Evolutionary conservation across 2,329 filamentous ascomycete species (phyloP).

Genomic region (Intubia oerlemansii): DNA sequence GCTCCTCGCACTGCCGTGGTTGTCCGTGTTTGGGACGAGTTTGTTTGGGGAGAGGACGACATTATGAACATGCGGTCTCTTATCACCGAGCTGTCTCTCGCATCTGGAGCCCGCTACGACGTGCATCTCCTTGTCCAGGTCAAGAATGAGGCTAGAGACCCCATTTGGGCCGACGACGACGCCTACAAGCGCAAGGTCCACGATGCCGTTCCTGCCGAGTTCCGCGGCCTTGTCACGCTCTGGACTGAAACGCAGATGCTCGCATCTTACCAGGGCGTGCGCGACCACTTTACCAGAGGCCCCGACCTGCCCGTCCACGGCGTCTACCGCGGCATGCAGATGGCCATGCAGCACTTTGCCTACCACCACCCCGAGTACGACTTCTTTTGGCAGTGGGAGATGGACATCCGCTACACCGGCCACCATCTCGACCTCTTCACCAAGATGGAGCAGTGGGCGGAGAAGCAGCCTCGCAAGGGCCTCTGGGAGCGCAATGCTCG

Average conservation of each 20-base stretch:
- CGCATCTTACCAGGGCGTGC: slow-evolving; percentile 69
- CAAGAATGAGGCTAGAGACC: slow-evolving; percentile 50
- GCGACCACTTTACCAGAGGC: slow-evolving; percentile 48
- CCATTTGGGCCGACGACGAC: slow-evolving; percentile 57
- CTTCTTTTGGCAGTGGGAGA: slow-evolving; percentile 89
- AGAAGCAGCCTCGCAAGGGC: slow-evolving; percentile 53
- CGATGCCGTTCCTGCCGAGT: slow-evolving; percentile 58
- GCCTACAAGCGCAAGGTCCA: slow-evolving; percentile 45
- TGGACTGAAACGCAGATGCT: slow-evolving; percentile 94
- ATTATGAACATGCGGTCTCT: slow-evolving; percentile 65
- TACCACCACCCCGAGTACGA: slow-evolving; percentile 77
- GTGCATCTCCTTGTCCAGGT: slow-evolving; percentile 73
- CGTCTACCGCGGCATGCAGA: slow-evolving; percentile 78
- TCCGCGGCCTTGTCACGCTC: slow-evolving; percentile 68
- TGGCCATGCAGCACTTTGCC: slow-evolving; percentile 90
- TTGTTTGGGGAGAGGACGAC: slow-evolving; percentile 58
- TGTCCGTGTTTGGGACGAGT: slow-evolving; percentile 65
- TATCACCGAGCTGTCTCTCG: slow-evolving; percentile 61
- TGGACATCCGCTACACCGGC: slow-evolving; percentile 78
- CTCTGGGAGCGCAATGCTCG: slow-evolving; percentile 63
- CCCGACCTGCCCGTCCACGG: slow-evolving; percentile 64
- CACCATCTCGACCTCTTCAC: slow-evolving; percentile 63
- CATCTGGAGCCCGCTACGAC: slow-evolving; percentile 71
- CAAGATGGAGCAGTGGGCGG: slow-evolving; percentile 47
- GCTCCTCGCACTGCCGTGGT: slow-evolving; percentile 53